Evolutionary conservation across 2,329 filamentous ascomycete species (phyloP), one percentile per base, ranked within the genome.

Genomic region (Diplodia sapinea): DNA sequence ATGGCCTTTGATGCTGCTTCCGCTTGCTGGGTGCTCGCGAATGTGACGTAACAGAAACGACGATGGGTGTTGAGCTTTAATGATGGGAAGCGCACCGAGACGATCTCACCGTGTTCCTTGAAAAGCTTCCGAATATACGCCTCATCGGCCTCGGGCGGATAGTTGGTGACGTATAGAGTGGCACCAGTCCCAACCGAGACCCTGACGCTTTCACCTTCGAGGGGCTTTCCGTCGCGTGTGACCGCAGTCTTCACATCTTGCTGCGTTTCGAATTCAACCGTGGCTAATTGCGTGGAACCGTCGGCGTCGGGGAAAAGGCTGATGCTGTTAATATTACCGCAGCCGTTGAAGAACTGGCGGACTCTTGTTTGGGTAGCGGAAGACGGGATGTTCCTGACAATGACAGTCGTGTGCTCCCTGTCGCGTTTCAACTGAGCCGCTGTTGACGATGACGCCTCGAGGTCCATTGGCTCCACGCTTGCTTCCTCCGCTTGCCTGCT

Each of bases 11-110:
- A 90, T 1, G 94, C 94, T 59, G 76, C 74, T 29, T 73, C 62
- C 1, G 78, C 78, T 59, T 75, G 70, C 13, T 75, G 72, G 13
- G 74, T 69, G 17, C 88, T 87, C 57, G 88, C 85, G 76, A 97
- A 97, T n/a, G 96, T 92, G 7, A 97, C 85, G 78, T 99, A 99
- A 82, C 94, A 97, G 81, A 99, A 99, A 29, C 95, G 90, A 38
- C 95, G 91, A 72, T 92, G 89, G 1, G 90, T 89, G 74, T 97
- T 94, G 78, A 86, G 93, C 77, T 96, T 96, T 63, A 99, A 86
- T 67, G 93, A 97, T 1, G 95, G 95, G 80, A 95, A 95, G 26
- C 95, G 90, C 64, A 98, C 86, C 73, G 90, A 92, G 66, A 96
- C 84, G 66, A 99, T 89, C 52, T 94, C 88, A 52, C 95, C 95